Evolutionary conservation across 495 filamentous ascomycete species (phyloP), one percentile per base, ranked within the genome.

Genomic region (Bacidia rubella): DNA sequence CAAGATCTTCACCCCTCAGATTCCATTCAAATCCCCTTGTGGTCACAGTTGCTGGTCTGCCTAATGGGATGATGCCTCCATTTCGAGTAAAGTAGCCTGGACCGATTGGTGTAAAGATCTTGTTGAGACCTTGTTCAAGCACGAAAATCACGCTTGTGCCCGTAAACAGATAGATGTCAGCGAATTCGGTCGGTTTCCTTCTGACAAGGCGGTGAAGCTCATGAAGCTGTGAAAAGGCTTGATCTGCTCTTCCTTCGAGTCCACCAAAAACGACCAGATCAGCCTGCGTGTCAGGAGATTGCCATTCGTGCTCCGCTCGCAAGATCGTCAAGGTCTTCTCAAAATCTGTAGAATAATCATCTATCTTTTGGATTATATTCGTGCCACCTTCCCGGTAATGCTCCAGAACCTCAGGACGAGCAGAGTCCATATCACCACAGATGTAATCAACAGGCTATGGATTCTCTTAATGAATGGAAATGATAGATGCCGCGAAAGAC

Each of bases 1-100:
- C 72, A 0, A 89, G 95, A 54, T 72, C 66, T 85, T 87, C 90
- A 50, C 84, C 70, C 52, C 72, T 56, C 1, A 98, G 83, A 66
- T 98, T 87, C 90, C 92, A 98, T 61, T 90, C 80, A 42, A 98
- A 69, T 0, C 92, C 92, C 0, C 68, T 64, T 0, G 87, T 93
- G 2, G 77, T 84, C 56, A 98, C 85, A 2, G 72, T 54, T 35
- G 85, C 79, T 3, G 81, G 79, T 21, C 80, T 81, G 26, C 76
- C 82, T 17, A 96, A 64, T 0, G 92, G 92, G 48, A 98, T 73
- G 45, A 98, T 87, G 0, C 92, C 92, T 15, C 89, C 78, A 62
- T 86, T 81, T 58, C 83, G 78, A 25, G 69, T 76, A 55, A 82
- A 69, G 27, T 69, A 57, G 49, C 22, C 57, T 23, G 47, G 55